These are phyloP conservation scores for Hypseocharis bilobata DNA, from an alignment of 441 rosid species.

Conservation along the genomic window DNA sequence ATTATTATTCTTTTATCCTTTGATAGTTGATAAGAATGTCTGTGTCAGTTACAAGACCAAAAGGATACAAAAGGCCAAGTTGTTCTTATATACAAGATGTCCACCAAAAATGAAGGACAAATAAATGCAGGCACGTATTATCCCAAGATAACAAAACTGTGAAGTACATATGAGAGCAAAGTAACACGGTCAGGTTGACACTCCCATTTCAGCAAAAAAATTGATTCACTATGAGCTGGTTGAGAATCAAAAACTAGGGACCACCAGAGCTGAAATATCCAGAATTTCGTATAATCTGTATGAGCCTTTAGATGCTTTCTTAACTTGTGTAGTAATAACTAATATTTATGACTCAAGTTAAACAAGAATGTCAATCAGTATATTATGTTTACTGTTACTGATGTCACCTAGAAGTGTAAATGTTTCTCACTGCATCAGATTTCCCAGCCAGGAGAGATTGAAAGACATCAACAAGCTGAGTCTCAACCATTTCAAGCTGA, in stretches of 20 bases:
- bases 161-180: background rate
- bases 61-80: background rate
- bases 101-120: background rate
- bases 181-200: background rate
- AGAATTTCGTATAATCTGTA: background rate
- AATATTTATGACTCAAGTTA: background rate
- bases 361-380: background rate
- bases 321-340: background rate
- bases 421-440: background rate
- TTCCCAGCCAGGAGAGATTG: no score
- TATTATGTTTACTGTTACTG: background rate
- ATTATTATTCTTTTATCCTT: background rate
- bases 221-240: background rate
- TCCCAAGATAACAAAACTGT: background rate
- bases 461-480: no score
- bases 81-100: background rate
- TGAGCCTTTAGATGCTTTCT: background rate
- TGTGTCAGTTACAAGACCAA: background rate
- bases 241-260: background rate
- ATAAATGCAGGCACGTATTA: background rate
- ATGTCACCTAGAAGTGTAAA: no score
- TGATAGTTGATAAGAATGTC: background rate
- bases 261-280: background rate
- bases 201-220: background rate
- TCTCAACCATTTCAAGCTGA: no score